phyloP scores from a whole-genome alignment of 2,329 filamentous ascomycete genomes.

The Arachnomyces sp. region DNA sequence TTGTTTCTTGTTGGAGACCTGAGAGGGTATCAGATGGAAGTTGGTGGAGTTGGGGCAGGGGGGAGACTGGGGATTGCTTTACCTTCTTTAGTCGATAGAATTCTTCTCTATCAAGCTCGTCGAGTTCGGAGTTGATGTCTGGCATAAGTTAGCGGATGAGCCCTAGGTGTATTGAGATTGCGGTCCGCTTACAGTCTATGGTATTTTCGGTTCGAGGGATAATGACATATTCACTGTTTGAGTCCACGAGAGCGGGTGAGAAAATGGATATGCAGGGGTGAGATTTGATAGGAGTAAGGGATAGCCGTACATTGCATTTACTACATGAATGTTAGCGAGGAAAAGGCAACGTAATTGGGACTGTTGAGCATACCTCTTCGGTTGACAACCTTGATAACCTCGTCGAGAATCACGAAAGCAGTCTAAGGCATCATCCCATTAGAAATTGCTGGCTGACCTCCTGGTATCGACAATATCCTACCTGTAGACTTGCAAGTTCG shows the following conservation, averaged over 20 bases:
- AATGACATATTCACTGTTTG: constrained; percentile 62
- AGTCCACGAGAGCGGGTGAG: neutral
- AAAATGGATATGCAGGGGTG: too few species aligned
- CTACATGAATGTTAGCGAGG: constrained; percentile 35
- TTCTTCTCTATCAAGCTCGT: constrained; percentile 94
- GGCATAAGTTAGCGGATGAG: constrained; percentile 11
- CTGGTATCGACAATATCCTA: constrained; percentile 21
- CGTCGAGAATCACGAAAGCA: constrained; percentile 93
- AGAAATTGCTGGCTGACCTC: neutral
- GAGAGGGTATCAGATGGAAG: neutral
- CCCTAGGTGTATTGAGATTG: neutral
- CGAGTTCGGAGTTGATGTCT: constrained; percentile 96
- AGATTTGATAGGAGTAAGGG: too few species aligned
- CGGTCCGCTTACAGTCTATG: constrained; percentile 70
- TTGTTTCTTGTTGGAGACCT: constrained; percentile 73
- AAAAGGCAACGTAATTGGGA: neutral
- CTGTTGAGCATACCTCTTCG: constrained; percentile 59
- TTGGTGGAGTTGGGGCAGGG: neutral
- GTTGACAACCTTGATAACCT: constrained; percentile 99
- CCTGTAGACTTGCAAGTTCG: constrained; percentile 84
- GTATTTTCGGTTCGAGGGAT: constrained; percentile 98
- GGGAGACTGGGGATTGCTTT: constrained; percentile 6
- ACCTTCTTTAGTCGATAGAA: constrained; percentile 95
- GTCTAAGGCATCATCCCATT: constrained; percentile 46
- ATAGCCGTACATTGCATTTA: constrained; percentile 75